Evolutionary conservation across 257 asterid species (phyloP).

Genomic region (Nicotiana undulata): DNA sequence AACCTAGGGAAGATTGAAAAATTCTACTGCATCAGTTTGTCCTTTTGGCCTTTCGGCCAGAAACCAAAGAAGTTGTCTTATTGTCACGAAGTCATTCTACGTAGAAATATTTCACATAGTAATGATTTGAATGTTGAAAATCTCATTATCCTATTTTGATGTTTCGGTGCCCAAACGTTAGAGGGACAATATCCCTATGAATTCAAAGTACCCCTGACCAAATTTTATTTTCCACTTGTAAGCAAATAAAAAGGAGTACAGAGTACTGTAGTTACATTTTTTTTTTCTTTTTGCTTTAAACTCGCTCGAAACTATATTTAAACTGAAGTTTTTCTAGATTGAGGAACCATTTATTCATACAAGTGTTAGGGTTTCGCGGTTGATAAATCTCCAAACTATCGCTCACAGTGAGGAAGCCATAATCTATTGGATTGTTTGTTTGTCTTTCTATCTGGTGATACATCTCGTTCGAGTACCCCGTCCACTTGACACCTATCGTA

Average conservation of each 20-base stretch:
- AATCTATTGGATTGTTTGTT: too few relatives aligned
- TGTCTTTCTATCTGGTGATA: too few relatives aligned
- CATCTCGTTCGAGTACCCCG: too few relatives aligned
- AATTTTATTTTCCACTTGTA: not conserved
- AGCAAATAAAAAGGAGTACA: too few relatives aligned
- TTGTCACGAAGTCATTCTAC: not conserved
- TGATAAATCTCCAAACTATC: not conserved
- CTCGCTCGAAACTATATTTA: not conserved
- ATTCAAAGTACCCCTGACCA: not conserved
- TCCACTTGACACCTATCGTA: too few relatives aligned
- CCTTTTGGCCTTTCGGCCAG: not conserved
- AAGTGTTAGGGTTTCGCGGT: not conserved
- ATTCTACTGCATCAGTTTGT: not conserved
- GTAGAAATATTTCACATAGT: not conserved
- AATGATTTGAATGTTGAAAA: conserved; percentile 4
- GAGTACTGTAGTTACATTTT: too few relatives aligned
- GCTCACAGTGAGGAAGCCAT: too few relatives aligned
- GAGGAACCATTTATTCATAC: not conserved
- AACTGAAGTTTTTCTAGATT: not conserved
- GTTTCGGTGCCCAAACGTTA: conserved; percentile 10
- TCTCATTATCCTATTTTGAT: not conserved
- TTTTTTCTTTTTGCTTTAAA: not conserved
- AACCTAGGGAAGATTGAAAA: not conserved
- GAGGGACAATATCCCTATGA: not conserved
- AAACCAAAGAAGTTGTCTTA: not conserved